phyloP scores from a whole-genome alignment of 2,329 filamentous ascomycete genomes.

The Aspergillus floridensis region DNA sequence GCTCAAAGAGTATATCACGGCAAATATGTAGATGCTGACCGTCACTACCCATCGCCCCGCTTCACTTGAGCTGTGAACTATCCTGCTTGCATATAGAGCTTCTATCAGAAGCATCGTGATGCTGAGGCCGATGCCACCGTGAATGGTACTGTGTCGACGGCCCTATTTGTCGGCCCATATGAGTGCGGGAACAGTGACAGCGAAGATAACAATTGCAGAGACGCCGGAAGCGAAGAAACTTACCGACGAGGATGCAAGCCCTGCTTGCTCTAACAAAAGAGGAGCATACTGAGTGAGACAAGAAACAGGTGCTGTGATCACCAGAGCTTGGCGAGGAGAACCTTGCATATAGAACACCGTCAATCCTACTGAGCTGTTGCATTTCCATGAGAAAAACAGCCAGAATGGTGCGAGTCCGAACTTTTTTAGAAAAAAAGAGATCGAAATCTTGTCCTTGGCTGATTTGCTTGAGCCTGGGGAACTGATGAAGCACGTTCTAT shows the following conservation, averaged over 20 bases:
- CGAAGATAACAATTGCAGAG: conserved; percentile 58
- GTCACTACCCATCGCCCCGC: conserved; percentile 33
- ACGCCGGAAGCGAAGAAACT: conserved; percentile 62
- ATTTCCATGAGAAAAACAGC: conserved; percentile 59
- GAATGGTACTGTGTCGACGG: conserved; percentile 53
- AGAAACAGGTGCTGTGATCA: not conserved
- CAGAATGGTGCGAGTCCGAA: conserved; percentile 49
- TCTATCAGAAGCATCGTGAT: conserved; percentile 38
- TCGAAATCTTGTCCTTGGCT: conserved; percentile 26
- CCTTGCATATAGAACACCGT: conserved; percentile 60
- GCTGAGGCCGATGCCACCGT: conserved; percentile 52
- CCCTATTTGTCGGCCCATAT: conserved; percentile 59
- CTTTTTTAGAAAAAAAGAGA: conserved; percentile 41
- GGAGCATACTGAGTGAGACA: conserved; percentile 54
- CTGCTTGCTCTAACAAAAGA: conserved; percentile 58
- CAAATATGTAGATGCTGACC: conserved; percentile 29
- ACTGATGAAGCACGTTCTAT: not conserved
- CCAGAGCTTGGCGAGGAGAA: not conserved
- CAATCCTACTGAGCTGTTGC: conserved; percentile 61
- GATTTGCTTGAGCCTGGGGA: conserved; percentile 7
- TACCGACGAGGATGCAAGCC: conserved; percentile 53
- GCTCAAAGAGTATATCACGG: conserved; percentile 34
- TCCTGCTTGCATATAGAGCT: conserved; percentile 31
- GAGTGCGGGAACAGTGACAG: conserved; percentile 56
- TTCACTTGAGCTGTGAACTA: conserved; percentile 27